Evolutionary conservation across 352 stramenopile genomes (phyloP).

Genomic region (Phytophthora agathidicida): DNA sequence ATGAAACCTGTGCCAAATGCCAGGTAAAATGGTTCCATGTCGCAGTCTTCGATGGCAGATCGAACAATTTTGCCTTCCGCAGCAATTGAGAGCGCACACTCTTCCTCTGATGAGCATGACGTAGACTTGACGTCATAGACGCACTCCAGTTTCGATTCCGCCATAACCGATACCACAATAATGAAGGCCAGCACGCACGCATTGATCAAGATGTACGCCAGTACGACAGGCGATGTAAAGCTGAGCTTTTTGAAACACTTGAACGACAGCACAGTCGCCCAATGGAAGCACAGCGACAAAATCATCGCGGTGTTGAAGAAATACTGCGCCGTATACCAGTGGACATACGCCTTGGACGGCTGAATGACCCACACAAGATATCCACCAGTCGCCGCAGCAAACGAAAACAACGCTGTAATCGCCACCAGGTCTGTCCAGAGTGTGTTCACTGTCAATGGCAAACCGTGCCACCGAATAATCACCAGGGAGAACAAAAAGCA

Average conservation of each 20-base stretch:
- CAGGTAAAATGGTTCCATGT: conserved; percentile 85
- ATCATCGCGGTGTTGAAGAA: conserved; percentile 91
- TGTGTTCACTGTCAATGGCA: conserved; percentile 82
- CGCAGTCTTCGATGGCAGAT: conserved; percentile 68
- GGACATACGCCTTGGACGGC: conserved; percentile 84
- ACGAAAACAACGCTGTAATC: conserved; percentile 83
- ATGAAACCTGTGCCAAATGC: conserved; percentile 80
- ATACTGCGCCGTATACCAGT: conserved; percentile 87
- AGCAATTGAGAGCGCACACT: conserved; percentile 62
- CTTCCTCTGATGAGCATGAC: conserved; percentile 54
- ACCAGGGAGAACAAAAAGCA: conserved; percentile 85
- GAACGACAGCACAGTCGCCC: conserved; percentile 82
- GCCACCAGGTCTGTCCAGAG: conserved; percentile 89
- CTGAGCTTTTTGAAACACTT: conserved; percentile 90
- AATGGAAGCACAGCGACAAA: conserved; percentile 89
- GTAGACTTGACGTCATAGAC: conserved; percentile 73
- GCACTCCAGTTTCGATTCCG: conserved; percentile 67
- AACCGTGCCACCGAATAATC: conserved; percentile 85
- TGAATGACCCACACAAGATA: conserved; percentile 87
- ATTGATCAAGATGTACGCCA: conserved; percentile 75
- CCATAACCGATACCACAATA: conserved; percentile 55
- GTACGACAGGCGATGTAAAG: conserved; percentile 77
- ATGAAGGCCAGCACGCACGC: conserved; percentile 70
- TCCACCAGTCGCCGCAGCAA: conserved; percentile 75
- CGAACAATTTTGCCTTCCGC: conserved; percentile 74